These are phyloP conservation scores for Ceratobasidium sp. DNA, from an alignment of 1,284 basidiomycete genomes.

Conservation along the genomic window DNA sequence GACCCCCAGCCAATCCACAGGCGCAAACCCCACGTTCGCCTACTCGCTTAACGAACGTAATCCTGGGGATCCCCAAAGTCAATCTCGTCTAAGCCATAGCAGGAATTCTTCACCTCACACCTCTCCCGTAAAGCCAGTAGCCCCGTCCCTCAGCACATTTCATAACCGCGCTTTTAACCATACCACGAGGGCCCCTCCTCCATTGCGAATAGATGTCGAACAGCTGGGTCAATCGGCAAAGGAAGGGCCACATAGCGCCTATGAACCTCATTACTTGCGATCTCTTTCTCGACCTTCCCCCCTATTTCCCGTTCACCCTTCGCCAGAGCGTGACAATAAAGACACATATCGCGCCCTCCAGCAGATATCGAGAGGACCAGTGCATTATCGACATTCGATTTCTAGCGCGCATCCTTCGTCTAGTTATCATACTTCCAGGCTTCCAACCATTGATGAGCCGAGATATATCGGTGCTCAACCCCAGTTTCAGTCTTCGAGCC, in stretches of 20 bases:
- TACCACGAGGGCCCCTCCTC: neutral
- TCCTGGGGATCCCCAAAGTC: neutral
- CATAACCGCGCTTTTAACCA: neutral
- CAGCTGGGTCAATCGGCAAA: neutral
- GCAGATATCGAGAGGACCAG: neutral
- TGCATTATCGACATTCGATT: conserved; percentile 11
- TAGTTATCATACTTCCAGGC: conserved; percentile 8
- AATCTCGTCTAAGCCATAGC: too few species aligned
- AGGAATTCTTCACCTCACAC: neutral
- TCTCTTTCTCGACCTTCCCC: neutral
- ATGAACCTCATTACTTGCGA: conserved; percentile 1
- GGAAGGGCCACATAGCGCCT: neutral
- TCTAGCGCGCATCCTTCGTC: conserved; percentile 23
- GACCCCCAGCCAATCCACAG: neutral
- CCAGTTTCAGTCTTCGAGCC: conserved; percentile 7
- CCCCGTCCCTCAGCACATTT: neutral
- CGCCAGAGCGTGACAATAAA: neutral
- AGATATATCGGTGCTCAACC: neutral
- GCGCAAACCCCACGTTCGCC: neutral
- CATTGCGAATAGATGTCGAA: conserved; percentile 2
- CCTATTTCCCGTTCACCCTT: neutral
- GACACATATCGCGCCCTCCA: neutral
- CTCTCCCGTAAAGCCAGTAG: neutral
- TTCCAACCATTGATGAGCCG: conserved; percentile 18
- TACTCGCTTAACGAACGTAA: neutral